Evolutionary conservation across 305 asterid species (phyloP).

Genomic region (Fraxinus ornus): DNA sequence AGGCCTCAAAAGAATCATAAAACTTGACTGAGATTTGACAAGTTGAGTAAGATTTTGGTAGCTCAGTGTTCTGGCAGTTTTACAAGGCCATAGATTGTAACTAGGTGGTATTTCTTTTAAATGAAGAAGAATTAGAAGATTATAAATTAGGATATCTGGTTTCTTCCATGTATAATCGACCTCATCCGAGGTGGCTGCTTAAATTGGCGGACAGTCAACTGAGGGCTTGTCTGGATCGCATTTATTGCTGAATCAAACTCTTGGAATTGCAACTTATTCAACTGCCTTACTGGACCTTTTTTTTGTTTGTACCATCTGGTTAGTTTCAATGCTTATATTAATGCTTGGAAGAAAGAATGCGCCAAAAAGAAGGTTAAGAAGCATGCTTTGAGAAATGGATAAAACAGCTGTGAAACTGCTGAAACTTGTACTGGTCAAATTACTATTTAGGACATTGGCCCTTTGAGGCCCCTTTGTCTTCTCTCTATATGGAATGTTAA

Average conservation of each 20-base stretch:
- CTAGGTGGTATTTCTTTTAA: not conserved
- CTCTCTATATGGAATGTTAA: not conserved
- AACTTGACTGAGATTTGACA: not conserved
- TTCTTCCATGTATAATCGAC: not conserved
- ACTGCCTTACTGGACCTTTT: not conserved
- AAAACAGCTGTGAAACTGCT: not conserved
- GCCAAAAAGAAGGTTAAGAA: not conserved
- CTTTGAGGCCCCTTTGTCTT: not conserved
- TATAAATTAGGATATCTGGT: not conserved
- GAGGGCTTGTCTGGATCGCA: not conserved
- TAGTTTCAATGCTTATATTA: not conserved
- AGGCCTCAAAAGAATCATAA: not conserved
- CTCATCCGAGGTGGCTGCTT: not conserved
- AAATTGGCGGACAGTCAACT: not conserved
- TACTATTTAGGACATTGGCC: not conserved
- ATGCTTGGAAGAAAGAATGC: not conserved
- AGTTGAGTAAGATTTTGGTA: not conserved
- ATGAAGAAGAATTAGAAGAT: not conserved
- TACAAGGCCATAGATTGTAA: not conserved
- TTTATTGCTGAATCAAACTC: not conserved
- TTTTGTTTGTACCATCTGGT: not conserved
- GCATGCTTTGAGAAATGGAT: not conserved
- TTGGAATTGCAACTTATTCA: not conserved
- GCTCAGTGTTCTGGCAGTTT: not conserved
- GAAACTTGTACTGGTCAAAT: not conserved